Conservation (phyloP, 495 filamentous ascomycete species). For the Neurospora sp. region DNA sequence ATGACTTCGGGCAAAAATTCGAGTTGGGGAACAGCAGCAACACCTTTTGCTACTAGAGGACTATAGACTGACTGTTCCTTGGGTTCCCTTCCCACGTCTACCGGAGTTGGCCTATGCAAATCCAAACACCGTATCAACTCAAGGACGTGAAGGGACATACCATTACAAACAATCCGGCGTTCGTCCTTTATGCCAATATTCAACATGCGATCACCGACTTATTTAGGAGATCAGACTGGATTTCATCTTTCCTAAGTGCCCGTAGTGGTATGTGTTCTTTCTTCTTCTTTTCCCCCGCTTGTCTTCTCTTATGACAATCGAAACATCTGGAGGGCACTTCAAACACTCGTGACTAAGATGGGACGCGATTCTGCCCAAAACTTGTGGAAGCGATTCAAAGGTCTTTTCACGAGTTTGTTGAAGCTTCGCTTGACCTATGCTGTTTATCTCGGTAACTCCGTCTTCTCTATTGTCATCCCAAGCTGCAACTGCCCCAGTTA, state of each 20-base stretch:
- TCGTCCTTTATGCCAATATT: background rate
- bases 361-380: background rate
- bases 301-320: background rate
- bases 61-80: background rate
- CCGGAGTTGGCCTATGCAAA: background rate
- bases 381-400: background rate
- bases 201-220: background rate
- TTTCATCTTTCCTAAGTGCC: background rate
- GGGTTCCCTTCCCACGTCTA: background rate
- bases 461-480: background rate
- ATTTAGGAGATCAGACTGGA: background rate
- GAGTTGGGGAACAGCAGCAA: background rate
- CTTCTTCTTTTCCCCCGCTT: background rate
- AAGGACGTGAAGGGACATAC: too few relatives aligned
- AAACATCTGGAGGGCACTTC: background rate
- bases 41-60: background rate
- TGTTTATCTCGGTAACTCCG: background rate
- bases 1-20: background rate
- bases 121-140: background rate
- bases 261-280: background rate
- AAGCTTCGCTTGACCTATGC: background rate
- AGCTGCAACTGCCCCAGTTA: background rate
- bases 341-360: background rate
- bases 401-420: background rate
- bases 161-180: too few relatives aligned